Evolutionary conservation across 805 yeast species (phyloP).

Genomic region (Metahyphopichia silvanorum): DNA sequence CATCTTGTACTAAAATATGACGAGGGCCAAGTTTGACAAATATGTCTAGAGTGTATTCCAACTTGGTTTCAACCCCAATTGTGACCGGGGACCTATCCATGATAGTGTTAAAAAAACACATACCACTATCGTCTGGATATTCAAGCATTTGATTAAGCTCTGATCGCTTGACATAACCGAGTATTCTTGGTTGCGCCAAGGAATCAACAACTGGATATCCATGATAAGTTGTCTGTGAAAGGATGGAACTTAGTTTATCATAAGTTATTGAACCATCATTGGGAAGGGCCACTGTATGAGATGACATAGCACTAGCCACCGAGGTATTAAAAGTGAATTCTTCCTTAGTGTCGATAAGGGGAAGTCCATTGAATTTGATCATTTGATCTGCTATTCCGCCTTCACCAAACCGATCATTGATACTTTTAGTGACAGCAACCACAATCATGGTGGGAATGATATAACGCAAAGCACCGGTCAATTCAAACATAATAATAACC

Average conservation of each 20-base stretch:
- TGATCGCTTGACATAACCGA: slow-evolving; percentile 45
- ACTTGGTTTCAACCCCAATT: slow-evolving; percentile 48
- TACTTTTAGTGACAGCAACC: slow-evolving; percentile 79
- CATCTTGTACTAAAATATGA: slow-evolving; percentile 60
- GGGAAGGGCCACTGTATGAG: slow-evolving; percentile 34
- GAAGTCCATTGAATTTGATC: slow-evolving; percentile 85
- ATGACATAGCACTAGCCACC: slow-evolving; percentile 62
- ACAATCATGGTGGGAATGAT: slow-evolving; percentile 96
- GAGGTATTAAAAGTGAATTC: slow-evolving; percentile 49
- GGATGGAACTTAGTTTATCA: slow-evolving; percentile 27
- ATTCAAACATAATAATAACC: slow-evolving; percentile 91
- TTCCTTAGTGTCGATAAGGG: slow-evolving; percentile 71
- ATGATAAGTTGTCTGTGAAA: slow-evolving; percentile 32
- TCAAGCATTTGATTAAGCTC: slow-evolving; percentile 31
- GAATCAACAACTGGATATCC: slow-evolving; percentile 56
- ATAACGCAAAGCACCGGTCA: slow-evolving; percentile 91
- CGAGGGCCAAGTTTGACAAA: slow-evolving; percentile 82
- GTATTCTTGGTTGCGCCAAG: slow-evolving; percentile 31
- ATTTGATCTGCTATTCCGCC: slow-evolving; percentile 95
- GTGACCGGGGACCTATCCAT: slow-evolving; percentile 61
- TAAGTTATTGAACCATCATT: slow-evolving; percentile 26
- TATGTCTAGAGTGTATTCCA: slow-evolving; percentile 62
- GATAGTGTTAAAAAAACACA: slow-evolving; percentile 13
- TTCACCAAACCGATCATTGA: slow-evolving; percentile 73
- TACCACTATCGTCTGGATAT: slow-evolving; percentile 8